Percentiles rank a stretch among this genome's conserved stretches.
Evolutionary conservation across 1,284 basidiomycete genomes (phyloP).

Genomic region (Fomitopsis schrenkii): DNA sequence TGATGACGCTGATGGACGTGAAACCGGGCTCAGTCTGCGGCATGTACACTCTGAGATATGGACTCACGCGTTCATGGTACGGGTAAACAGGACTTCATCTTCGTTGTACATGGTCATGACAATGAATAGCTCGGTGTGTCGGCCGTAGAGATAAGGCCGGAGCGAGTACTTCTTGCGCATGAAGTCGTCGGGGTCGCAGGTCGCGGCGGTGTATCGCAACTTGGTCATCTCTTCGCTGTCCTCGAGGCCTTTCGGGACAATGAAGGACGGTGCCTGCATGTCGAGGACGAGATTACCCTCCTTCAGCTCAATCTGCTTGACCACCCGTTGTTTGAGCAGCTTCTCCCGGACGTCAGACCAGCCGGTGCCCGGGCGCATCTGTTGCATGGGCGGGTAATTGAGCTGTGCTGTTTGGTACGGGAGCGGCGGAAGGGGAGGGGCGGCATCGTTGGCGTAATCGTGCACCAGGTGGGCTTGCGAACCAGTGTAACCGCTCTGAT

Average conservation of each 20-base stretch:
- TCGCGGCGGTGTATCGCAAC: conserved; percentile 90
- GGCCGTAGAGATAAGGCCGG: conserved; percentile 79
- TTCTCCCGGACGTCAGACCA: conserved; percentile 71
- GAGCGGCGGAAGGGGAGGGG: conserved; percentile 52
- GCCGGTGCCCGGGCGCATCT: conserved; percentile 51
- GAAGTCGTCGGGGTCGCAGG: conserved; percentile 91
- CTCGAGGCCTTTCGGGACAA: conserved; percentile 62
- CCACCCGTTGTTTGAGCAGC: conserved; percentile 73
- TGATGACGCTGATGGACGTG: conserved; percentile 65
- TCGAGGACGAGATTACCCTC: conserved; percentile 84
- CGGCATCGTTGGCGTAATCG: conserved; percentile 41
- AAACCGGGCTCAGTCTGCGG: conserved; percentile 4
- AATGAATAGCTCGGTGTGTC: conserved; percentile 91
- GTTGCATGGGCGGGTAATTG: conserved; percentile 56
- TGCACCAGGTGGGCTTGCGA: conserved; percentile 71
- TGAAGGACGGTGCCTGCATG: conserved; percentile 73
- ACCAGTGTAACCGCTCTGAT: conserved; percentile 57
- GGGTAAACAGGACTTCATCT: conserved; percentile 80
- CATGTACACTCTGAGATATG: neutral
- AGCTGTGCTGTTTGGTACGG: conserved; percentile 37
- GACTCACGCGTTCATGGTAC: conserved; percentile 83
- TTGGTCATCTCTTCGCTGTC: conserved; percentile 77
- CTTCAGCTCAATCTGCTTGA: conserved; percentile 78
- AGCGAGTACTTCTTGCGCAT: conserved; percentile 76
- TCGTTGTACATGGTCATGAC: conserved; percentile 98